Base-by-base conservation (phyloP, 1,139 yeast species). In the Meyerozyma guilliermondii region DNA sequence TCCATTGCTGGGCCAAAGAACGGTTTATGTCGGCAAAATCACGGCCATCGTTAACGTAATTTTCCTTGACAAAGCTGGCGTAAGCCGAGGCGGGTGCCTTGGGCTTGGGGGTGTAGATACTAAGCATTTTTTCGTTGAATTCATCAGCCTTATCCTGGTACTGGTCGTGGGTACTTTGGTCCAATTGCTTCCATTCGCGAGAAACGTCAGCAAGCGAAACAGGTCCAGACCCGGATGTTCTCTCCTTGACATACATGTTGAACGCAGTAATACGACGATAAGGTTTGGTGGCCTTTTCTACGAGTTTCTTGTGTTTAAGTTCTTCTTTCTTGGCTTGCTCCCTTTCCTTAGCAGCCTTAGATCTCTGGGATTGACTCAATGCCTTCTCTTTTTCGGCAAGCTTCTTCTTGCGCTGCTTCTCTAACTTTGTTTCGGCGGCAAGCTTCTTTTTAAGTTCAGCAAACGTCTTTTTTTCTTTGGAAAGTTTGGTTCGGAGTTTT, bases 31-130 rank as follows among this genome's bases (percentile, higher is more conserved):
- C 71, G 9, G 47, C 53, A 35, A 62, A 53, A 22, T 55, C 37
- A 28, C 58, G 50, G 23, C 59, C 68, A 39, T 53, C 61, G 17
- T 47, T 48, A 34, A 49, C 51, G 50, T 52, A 67, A 47, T 62
- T 58, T 36, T 64, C 58, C 46, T 63, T 56, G 34, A 69, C 56
- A 43, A 50, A 71, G 26, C 53, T 50, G 27, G 71, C 66, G 51
- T 61, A 70, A 6, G 61, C 60, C 35, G 47, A 47, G 5, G 61
- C 54, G 3, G 73, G 70, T 10, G 56, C 51, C 45, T 60, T 62
- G 39, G 75, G 76, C 47, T 62, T 65, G 6, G 72, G 68, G 3
- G 60, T 54, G 50, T 52, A 68, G 10, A 56, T 47, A 38, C 58
- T 45, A 39, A 50, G 46, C 40, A 53, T 54, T 41, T 59, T 59